Evolutionary conservation across 202 grass and related monocot genomes (phyloP).

Genomic region (Thinopyrum obtusiflorum): DNA sequence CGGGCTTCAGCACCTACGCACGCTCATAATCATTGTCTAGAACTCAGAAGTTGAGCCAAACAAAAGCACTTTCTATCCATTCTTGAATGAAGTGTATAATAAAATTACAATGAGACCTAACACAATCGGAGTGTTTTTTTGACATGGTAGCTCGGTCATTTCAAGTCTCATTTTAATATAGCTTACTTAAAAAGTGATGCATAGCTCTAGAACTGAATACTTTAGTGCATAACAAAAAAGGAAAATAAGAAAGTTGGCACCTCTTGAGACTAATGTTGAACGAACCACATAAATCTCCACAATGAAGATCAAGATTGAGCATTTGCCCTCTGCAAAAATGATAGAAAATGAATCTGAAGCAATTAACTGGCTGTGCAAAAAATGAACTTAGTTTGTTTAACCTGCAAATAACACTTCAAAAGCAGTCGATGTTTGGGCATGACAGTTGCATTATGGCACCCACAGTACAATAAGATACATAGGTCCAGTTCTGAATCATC

Average conservation of each 20-base stretch:
- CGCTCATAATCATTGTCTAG: background rate
- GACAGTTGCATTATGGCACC: constrained; percentile 3
- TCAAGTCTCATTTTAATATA: background rate
- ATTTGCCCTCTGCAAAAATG: constrained; percentile 38
- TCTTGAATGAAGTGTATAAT: background rate
- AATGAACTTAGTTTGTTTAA: background rate
- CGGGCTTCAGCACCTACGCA: background rate
- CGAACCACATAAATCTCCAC: constrained; percentile 37
- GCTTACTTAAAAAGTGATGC: background rate
- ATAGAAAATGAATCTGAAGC: constrained; percentile 31
- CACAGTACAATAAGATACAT: constrained; percentile 19
- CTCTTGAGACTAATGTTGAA: constrained; percentile 11
- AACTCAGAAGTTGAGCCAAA: background rate
- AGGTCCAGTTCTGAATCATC: constrained; percentile 24
- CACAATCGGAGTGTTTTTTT: background rate
- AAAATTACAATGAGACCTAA: background rate
- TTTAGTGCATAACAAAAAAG: background rate
- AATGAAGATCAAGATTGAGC: constrained; percentile 29
- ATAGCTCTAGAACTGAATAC: constrained; percentile 5
- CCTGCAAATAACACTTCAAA: constrained; percentile 1
- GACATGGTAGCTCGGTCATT: background rate
- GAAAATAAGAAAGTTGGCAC: constrained; percentile 27
- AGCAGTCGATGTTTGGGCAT: background rate
- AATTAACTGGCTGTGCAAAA: background rate
- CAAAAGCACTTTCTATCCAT: background rate